These are phyloP conservation scores for Diaporthe amygdali DNA, from an alignment of 2,329 filamentous ascomycete species.

Conservation along the genomic window DNA sequence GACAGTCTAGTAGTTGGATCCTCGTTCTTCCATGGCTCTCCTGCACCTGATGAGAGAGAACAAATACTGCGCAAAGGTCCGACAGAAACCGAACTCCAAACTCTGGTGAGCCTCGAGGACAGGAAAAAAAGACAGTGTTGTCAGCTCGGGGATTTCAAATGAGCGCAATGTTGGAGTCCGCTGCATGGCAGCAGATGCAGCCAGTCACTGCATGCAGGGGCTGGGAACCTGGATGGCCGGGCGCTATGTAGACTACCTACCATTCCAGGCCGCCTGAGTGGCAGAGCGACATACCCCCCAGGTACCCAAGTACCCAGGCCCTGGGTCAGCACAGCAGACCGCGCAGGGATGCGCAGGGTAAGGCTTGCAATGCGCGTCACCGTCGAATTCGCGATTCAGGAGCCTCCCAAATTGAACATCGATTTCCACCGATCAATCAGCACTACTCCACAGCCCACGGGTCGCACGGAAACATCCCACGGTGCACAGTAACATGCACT, in stretches of 20 bases:
- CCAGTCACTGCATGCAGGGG: background rate
- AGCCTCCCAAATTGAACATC: background rate
- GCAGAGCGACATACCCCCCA: too few species aligned
- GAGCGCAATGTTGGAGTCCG: background rate
- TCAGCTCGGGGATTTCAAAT: conserved; percentile 10
- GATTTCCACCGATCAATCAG: background rate
- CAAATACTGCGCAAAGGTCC: background rate
- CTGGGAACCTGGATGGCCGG: conserved; percentile 15
- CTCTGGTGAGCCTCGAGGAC: background rate
- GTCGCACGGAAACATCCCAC: background rate
- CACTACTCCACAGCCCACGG: background rate
- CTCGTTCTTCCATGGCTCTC: conserved; percentile 20
- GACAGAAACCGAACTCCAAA: background rate
- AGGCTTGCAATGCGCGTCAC: background rate
- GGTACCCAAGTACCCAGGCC: background rate
- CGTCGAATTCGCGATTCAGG: background rate
- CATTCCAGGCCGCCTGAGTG: too few species aligned
- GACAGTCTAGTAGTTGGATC: background rate
- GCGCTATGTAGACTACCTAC: background rate
- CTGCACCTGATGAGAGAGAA: background rate
- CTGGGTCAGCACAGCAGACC: background rate
- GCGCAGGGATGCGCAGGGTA: background rate
- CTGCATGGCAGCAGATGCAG: background rate
- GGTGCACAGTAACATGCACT: background rate
- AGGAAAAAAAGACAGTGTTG: background rate